A percentile compares a stretch with the other conserved stretches of the same genome.
These are phyloP conservation scores for Kingdonia uniflora DNA, from an alignment of 164 flowering plant genomes.

Conservation along the genomic window DNA sequence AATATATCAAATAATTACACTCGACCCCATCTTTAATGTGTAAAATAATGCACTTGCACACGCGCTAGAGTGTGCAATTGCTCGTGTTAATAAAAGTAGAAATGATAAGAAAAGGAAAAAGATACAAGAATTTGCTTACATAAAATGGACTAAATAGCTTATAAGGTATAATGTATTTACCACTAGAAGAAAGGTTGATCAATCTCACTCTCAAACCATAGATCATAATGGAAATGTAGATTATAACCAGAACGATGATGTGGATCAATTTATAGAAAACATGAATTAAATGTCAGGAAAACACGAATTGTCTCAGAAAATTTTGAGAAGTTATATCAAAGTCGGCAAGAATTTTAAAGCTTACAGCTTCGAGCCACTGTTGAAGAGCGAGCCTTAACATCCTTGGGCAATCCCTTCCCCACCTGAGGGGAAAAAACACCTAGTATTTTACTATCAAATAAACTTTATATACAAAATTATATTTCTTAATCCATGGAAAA, in stretches of 20 bases:
- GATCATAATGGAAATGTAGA: constrained; percentile 48
- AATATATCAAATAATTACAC: no score
- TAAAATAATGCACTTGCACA: no score
- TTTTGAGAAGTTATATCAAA: no score
- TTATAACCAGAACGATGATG: constrained; percentile 69
- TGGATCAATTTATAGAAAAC: constrained; percentile 49
- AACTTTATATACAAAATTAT: no score
- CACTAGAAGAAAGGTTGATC: constrained; percentile 71
- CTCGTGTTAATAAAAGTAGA: no score
- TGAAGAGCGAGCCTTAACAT: constrained; percentile 66
- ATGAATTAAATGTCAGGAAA: background rate
- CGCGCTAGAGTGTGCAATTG: no score
- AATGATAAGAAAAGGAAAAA: no score
- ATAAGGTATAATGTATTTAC: constrained; percentile 18
- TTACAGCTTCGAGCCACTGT: constrained; percentile 91
- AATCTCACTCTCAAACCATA: constrained; percentile 49
- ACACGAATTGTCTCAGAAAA: background rate
- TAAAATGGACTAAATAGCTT: no score
- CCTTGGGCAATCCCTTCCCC: constrained; percentile 71
- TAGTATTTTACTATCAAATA: no score
- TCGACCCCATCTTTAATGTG: no score
- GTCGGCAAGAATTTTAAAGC: constrained; percentile 7
- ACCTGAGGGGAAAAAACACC: constrained; percentile 39
- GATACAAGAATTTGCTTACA: no score
- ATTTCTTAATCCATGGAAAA: no score